Percentiles rank a stretch among this genome's conserved stretches.
Evolutionary conservation across 1,139 yeast species (phyloP).

Genomic region (Suhomyces bribrorum): DNA sequence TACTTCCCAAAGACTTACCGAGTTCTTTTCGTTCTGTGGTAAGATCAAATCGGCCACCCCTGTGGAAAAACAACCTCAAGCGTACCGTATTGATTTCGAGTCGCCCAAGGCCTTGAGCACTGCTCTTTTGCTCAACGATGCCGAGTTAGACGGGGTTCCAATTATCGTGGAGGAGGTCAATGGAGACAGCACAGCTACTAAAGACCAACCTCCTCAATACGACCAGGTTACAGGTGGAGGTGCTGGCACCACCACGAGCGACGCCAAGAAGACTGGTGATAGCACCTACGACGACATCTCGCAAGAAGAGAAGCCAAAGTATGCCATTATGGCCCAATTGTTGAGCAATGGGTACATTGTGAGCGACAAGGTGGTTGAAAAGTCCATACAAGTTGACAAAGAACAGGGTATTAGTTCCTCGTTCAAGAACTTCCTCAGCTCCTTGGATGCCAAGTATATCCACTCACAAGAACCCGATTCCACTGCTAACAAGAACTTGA

Average conservation of each 20-base stretch:
- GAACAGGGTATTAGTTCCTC: conserved; percentile 60
- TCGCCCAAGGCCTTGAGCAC: conserved; percentile 66
- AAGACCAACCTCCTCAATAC: conserved; percentile 19
- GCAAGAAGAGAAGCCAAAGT: conserved; percentile 79
- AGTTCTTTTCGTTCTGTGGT: conserved; percentile 82
- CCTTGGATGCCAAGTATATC: conserved; percentile 61
- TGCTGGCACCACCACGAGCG: conserved; percentile 17
- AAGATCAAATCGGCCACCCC: conserved; percentile 49
- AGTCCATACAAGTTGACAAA: conserved; percentile 63
- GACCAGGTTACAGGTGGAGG: conserved; percentile 6
- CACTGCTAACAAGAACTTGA: conserved; percentile 22
- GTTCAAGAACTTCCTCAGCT: conserved; percentile 56
- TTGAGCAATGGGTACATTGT: conserved; percentile 70
- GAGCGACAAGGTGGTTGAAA: conserved; percentile 61
- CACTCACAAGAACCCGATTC: conserved; percentile 51
- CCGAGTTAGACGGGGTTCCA: conserved; percentile 63
- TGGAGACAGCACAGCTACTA: conserved; percentile 19
- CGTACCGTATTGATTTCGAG: conserved; percentile 55
- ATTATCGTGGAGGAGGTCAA: conserved; percentile 48
- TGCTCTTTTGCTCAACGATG: conserved; percentile 72
- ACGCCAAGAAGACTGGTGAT: conserved; percentile 35
- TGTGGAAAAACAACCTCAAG: conserved; percentile 32
- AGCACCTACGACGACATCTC: conserved; percentile 51
- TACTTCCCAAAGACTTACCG: conserved; percentile 56
- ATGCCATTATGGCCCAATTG: conserved; percentile 74